These are phyloP conservation scores for Eutrema yunnanense DNA, from an alignment of 345 rosid species.

Conservation along the genomic window DNA sequence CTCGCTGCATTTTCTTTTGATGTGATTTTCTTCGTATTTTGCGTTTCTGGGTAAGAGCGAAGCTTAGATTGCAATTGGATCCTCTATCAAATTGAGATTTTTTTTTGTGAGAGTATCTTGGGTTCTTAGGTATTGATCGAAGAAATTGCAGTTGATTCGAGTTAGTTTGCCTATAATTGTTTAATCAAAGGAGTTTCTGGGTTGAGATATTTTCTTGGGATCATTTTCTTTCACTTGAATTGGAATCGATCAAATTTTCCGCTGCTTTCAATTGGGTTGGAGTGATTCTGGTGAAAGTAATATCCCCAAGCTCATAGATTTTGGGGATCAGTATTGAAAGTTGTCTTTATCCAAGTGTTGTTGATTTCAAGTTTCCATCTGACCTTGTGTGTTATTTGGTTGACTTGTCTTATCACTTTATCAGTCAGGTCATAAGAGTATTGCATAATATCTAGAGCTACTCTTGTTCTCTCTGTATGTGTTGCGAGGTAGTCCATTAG, in stretches of 20 bases:
- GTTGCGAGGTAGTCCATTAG: neutral
- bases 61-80: slow-evolving; percentile 15
- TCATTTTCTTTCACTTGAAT: neutral
- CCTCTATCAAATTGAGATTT: neutral
- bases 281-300: neutral
- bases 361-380: slow-evolving; percentile 8
- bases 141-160: neutral
- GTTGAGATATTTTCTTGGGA: slow-evolving; percentile 2
- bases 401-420: neutral
- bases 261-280: neutral
- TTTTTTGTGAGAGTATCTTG: neutral
- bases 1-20: neutral
- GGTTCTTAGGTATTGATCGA: neutral
- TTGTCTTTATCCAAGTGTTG: neutral
- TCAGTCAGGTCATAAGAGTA: neutral
- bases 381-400: neutral
- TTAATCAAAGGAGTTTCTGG: neutral
- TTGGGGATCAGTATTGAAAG: neutral
- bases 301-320: neutral
- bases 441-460: neutral
- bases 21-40: neutral
- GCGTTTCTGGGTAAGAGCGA: neutral
- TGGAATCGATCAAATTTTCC: neutral
- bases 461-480: neutral
- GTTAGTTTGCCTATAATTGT: neutral